A percentile compares a stretch with the other conserved stretches of the same genome.
These are phyloP conservation scores for Penicillium sp. DNA, from an alignment of 2,329 filamentous ascomycete genomes.

Conservation along the genomic window DNA sequence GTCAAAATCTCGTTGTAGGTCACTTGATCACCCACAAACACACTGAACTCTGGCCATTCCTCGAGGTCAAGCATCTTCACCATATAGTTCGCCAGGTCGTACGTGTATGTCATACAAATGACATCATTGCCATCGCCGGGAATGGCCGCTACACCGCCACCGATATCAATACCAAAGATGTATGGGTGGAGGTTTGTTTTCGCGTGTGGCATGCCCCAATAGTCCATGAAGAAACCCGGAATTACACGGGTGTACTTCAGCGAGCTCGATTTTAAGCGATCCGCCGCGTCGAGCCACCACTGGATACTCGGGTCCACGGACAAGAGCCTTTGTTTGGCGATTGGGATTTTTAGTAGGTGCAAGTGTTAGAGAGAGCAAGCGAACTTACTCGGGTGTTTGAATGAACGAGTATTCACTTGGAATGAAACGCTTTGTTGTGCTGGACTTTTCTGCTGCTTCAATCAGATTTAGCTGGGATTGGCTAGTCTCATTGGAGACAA, in stretches of 20 bases:
- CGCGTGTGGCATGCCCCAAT: constrained; percentile 49
- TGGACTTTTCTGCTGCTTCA: constrained; percentile 50
- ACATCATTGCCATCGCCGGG: constrained; percentile 56
- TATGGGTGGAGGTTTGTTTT: constrained; percentile 49
- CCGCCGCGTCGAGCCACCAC: constrained; percentile 37
- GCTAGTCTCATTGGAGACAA: constrained; percentile 38
- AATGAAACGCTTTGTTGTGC: constrained; percentile 49
- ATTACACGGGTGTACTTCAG: constrained; percentile 50
- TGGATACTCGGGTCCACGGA: constrained; percentile 40
- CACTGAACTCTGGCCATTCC: constrained; percentile 52
- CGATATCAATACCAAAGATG: constrained; percentile 54
- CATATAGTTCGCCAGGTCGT: constrained; percentile 57
- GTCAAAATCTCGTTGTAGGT: constrained; percentile 55
- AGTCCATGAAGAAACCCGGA: constrained; percentile 56
- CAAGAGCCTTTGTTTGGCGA: constrained; percentile 30
- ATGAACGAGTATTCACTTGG: constrained; percentile 52
- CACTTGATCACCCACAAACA: constrained; percentile 48
- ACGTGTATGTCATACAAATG: constrained; percentile 56
- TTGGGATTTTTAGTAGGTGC: background rate
- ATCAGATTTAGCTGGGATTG: constrained; percentile 53
- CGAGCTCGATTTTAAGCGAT: constrained; percentile 39
- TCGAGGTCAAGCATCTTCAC: constrained; percentile 49
- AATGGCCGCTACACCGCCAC: constrained; percentile 54
- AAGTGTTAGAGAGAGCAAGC: background rate
- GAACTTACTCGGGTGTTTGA: constrained; percentile 39